Evolutionary conservation across 2,329 filamentous ascomycete species (phyloP).

Genomic region (Aspergillus tamarii): DNA sequence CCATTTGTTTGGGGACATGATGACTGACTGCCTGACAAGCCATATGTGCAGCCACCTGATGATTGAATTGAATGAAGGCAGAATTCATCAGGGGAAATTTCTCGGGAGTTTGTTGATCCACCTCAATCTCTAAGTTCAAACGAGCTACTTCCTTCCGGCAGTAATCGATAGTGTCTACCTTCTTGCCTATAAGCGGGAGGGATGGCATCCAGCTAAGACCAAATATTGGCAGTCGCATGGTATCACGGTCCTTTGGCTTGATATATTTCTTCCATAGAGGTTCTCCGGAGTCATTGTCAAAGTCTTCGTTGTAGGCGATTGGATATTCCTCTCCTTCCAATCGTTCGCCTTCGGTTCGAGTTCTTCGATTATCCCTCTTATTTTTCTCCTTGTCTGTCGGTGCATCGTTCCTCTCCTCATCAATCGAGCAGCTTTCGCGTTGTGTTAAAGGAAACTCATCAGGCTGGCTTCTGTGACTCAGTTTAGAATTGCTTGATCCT

Average conservation of each 20-base stretch:
- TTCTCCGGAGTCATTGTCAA: constrained; percentile 63
- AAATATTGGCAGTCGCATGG: constrained; percentile 72
- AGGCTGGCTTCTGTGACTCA: constrained; percentile 26
- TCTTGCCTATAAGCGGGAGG: constrained; percentile 78
- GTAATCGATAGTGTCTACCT: constrained; percentile 93
- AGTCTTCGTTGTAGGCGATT: constrained; percentile 64
- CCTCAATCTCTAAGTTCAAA: constrained; percentile 87
- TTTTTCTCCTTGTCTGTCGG: constrained; percentile 12
- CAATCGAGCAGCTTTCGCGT: constrained; percentile 30
- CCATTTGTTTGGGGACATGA: constrained; percentile 91
- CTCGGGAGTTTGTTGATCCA: constrained; percentile 83
- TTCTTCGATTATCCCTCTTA: constrained; percentile 14
- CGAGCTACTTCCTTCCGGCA: constrained; percentile 84
- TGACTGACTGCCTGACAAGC: constrained; percentile 90
- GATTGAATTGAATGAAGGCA: constrained; percentile 97
- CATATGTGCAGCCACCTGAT: constrained; percentile 97
- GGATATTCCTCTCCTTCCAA: constrained; percentile 57
- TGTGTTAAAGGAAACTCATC: constrained; percentile 44
- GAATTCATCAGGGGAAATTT: constrained; percentile 92
- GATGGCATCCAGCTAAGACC: constrained; percentile 71
- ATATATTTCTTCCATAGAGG: constrained; percentile 83
- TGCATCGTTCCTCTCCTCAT: constrained; percentile 9
- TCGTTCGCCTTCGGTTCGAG: constrained; percentile 31
- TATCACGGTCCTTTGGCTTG: constrained; percentile 79
- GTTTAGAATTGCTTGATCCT: constrained; percentile 35